Conservation (phyloP, 2,329 filamentous ascomycete genomes). For the Pezicula carpinea region DNA sequence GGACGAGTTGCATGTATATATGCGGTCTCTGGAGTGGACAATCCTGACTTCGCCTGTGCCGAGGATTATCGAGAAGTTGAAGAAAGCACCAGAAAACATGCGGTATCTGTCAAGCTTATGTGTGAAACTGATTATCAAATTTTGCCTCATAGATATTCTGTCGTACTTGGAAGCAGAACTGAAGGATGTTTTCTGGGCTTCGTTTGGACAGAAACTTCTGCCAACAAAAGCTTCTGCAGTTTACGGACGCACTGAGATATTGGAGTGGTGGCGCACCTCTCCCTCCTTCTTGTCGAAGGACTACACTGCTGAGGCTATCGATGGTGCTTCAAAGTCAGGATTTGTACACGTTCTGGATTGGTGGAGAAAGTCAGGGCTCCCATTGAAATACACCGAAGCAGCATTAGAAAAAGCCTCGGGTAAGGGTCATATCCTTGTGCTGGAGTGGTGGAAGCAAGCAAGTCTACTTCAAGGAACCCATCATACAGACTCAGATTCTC, state of each 20-base stretch:
- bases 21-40: conserved; percentile 79
- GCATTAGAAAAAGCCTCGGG: conserved; percentile 84
- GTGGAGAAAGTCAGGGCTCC: conserved; percentile 81
- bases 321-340: conserved; percentile 81
- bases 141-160: conserved; percentile 76
- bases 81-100: conserved; percentile 65
- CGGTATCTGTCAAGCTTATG: conserved; percentile 71
- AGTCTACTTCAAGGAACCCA: conserved; percentile 51
- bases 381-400: conserved; percentile 78
- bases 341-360: conserved; percentile 83
- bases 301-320: conserved; percentile 71
- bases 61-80: conserved; percentile 70
- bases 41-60: conserved; percentile 68
- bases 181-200: conserved; percentile 77
- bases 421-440: conserved; percentile 76
- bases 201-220: conserved; percentile 75
- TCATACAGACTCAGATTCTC: conserved; percentile 35
- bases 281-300: conserved; percentile 80
- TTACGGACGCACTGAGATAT: conserved; percentile 76
- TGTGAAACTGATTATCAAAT: conserved; percentile 87
- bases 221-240: conserved; percentile 85
- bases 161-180: conserved; percentile 63
- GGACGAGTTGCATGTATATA: conserved; percentile 65
- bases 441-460: conserved; percentile 89
- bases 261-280: conserved; percentile 88